Evolutionary conservation across 140 eudicot species (phyloP).

Genomic region (Erigeron philadelphicus): DNA sequence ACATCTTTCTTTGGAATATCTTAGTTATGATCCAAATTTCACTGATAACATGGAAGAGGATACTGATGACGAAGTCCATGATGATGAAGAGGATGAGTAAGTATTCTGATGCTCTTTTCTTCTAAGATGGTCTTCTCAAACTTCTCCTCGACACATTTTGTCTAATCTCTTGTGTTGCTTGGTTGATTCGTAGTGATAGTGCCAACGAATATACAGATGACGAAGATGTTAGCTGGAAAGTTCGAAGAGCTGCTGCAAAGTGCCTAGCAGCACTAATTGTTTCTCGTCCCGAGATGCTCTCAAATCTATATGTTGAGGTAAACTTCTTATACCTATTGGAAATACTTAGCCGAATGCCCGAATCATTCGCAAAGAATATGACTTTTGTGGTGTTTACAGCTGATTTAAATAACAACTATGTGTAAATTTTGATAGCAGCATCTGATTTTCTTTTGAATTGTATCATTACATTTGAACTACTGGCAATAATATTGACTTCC

Average conservation of each 20-base stretch:
- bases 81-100: constrained; percentile 95
- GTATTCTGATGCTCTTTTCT: constrained; percentile 25
- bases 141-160: background rate
- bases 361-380: background rate
- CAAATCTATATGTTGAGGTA: constrained; percentile 79
- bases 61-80: constrained; percentile 72
- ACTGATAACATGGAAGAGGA: constrained; percentile 98
- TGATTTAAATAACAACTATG: background rate
- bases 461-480: constrained; percentile 1
- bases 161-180: constrained; percentile 26
- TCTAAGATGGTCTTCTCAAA: background rate
- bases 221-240: constrained; percentile 98
- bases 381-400: background rate
- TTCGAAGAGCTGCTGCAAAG: constrained; percentile 97
- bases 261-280: constrained; percentile 94
- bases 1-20: constrained; percentile 77
- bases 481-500: background rate
- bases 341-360: constrained; percentile 2
- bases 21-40: constrained; percentile 95
- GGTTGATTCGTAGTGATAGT: constrained; percentile 68
- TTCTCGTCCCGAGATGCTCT: constrained; percentile 97
- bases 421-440: constrained; percentile 4
- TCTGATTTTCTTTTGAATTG: background rate
- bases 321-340: constrained; percentile 17
- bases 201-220: constrained; percentile 96